These are phyloP conservation scores for Leccinum fuscescens DNA, from an alignment of 1,284 basidiomycete species.

Conservation along the genomic window DNA sequence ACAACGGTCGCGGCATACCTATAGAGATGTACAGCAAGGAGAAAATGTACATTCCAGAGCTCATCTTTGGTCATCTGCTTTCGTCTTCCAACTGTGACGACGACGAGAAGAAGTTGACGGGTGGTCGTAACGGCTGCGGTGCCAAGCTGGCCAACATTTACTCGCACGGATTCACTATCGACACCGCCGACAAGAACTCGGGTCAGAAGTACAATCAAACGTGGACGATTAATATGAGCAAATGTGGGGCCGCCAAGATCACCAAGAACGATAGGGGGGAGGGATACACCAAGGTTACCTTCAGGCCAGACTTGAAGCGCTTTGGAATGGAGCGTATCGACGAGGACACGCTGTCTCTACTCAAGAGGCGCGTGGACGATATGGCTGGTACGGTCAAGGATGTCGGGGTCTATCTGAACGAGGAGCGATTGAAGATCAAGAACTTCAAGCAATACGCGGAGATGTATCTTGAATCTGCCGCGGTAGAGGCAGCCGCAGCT, in stretches of 20 bases:
- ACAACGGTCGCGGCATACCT: constrained; percentile 96
- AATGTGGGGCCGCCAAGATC: constrained; percentile 87
- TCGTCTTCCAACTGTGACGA: constrained; percentile 99
- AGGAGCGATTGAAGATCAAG: constrained; percentile 90
- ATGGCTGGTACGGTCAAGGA: constrained; percentile 94
- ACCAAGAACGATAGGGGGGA: constrained; percentile 79
- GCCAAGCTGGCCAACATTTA: constrained; percentile 99
- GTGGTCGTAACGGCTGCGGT: constrained; percentile 98
- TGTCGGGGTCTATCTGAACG: constrained; percentile 92
- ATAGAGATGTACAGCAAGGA: constrained; percentile 94
- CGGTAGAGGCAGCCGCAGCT: constrained; percentile 60
- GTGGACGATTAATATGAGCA: constrained; percentile 93
- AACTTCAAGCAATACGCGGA: constrained; percentile 98
- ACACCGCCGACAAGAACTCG: constrained; percentile 90
- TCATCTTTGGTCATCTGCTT: constrained; percentile 96
- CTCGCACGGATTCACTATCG: constrained; percentile 95
- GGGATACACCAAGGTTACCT: constrained; percentile 94
- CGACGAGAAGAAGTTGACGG: constrained; percentile 97
- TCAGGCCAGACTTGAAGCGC: constrained; percentile 88
- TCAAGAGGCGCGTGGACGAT: constrained; percentile 96
- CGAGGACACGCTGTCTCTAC: constrained; percentile 85
- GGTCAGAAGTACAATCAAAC: constrained; percentile 94
- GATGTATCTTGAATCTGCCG: constrained; percentile 80
- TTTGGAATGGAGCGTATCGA: constrained; percentile 95
- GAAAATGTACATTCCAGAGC: constrained; percentile 94